Percentiles rank a stretch among this genome's conserved stretches.
phyloP scores from a whole-genome alignment of 73 alveolate genomes.

The Uronychia setigera region DNA sequence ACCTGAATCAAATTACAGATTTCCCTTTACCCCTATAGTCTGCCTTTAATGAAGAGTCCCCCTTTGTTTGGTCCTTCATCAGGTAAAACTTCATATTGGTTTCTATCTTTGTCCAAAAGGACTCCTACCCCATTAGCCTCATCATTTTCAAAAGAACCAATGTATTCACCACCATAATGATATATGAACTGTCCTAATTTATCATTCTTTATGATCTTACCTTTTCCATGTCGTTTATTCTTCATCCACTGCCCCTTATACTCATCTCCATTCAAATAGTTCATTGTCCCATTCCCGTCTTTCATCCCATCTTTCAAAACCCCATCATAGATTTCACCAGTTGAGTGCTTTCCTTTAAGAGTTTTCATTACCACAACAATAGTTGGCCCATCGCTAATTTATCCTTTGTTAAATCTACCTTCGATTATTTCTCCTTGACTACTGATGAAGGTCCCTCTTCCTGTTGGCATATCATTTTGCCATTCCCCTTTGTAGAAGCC shows the following conservation, averaged over 20 bases:
- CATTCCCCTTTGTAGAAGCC: background rate
- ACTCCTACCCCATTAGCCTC: background rate
- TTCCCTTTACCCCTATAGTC: slow-evolving; percentile 5
- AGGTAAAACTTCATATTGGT: background rate
- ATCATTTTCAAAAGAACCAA: background rate
- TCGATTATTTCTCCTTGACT: background rate
- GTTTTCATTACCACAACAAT: too few relatives aligned
- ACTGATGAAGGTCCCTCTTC: background rate
- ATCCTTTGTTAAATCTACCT: background rate
- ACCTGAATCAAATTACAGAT: background rate
- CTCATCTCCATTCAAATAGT: background rate
- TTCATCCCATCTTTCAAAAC: background rate
- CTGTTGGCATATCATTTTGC: background rate
- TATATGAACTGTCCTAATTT: too few relatives aligned
- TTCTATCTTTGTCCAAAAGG: background rate
- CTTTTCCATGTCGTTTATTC: background rate
- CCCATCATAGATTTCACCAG: background rate
- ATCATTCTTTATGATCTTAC: too few relatives aligned
- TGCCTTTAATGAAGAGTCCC: background rate
- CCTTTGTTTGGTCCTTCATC: background rate
- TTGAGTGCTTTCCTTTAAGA: too few relatives aligned
- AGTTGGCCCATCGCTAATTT: background rate
- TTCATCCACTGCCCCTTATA: background rate
- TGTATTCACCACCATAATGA: too few relatives aligned
- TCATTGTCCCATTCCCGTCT: background rate